Conservation (phyloP, 371 early-diverging fungal genomes). For the Syncephalastrum racemosum region DNA sequence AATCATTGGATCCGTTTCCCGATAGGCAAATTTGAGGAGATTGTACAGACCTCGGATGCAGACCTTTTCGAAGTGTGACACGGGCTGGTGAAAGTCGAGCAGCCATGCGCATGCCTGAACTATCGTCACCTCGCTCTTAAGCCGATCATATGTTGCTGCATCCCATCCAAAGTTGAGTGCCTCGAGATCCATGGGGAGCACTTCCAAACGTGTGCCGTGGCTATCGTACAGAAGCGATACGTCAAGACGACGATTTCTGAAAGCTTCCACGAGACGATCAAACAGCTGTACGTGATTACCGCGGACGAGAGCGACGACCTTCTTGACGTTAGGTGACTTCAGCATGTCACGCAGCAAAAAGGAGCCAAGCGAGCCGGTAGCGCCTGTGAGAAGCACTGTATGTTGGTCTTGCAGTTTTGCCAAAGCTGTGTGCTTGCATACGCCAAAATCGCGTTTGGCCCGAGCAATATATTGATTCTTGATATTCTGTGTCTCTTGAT, state of each 20-base stretch:
- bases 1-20: slow-evolving; percentile 30
- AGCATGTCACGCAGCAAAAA: slow-evolving; percentile 33
- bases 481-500: slow-evolving; percentile 11
- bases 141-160: slow-evolving; percentile 18
- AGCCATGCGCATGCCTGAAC: slow-evolving; percentile 38
- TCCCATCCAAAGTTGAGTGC: slow-evolving; percentile 28
- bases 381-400: slow-evolving; percentile 39
- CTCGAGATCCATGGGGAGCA: slow-evolving; percentile 12
- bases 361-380: slow-evolving; percentile 43
- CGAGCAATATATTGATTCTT: slow-evolving; percentile 13
- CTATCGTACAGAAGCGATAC: slow-evolving; percentile 1
- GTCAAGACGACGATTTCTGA: slow-evolving; percentile 26
- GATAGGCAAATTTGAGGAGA: slow-evolving; percentile 36
- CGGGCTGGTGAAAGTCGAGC: slow-evolving; percentile 32
- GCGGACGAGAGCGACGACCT: slow-evolving; percentile 32
- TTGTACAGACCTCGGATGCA: slow-evolving; percentile 35
- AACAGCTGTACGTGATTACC: slow-evolving; percentile 6
- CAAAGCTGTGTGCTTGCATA: slow-evolving; percentile 4
- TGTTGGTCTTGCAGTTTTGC: slow-evolving; percentile 9
- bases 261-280: slow-evolving; percentile 21
- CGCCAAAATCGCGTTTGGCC: slow-evolving; percentile 23
- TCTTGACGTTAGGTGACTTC: slow-evolving; percentile 18
- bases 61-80: slow-evolving; percentile 32
- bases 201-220: slow-evolving; percentile 1
- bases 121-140: slow-evolving; percentile 30